Evolutionary conservation across 768 basidiomycete genomes (phyloP), one percentile per base, ranked within the genome.

Genomic region (Lactarius indigo): DNA sequence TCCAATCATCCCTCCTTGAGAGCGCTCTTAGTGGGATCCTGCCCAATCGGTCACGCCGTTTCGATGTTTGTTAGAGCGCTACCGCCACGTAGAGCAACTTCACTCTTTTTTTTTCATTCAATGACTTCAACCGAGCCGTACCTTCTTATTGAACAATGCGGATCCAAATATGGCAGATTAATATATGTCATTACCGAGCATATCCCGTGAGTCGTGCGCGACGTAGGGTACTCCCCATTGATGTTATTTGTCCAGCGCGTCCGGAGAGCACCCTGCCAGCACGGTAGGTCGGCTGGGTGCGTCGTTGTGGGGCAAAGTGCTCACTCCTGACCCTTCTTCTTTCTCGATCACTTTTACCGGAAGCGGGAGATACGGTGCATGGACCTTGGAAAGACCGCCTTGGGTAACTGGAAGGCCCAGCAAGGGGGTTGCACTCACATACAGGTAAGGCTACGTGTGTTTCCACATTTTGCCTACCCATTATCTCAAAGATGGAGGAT

Each of bases 351-450:
- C 15, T 28, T 42, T 37, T 37, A 18, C 41, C 9, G 28, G 37
- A 69, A 79, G 78, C 75, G 78, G 70, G 79, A 80, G 70, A 80
- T 80, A 56, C 74, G 80, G 61, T 80, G 79, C 62, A 80, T 80
- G 80, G 79, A 80, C 71, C 70, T 80, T 44, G 79, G 78, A 17
- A 73, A 62, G n/a, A 78, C 79, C 57, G 78, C 78, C 13, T 72
- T 79, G 1, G 78, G 79, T 63, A 71, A 78, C 55, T 80, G 79
- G 75, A 80, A 79, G 64, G 77, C 77, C 63, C 74, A 68, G 56
- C 79, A 78, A 63, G 78, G 72, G 3, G 79, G 79, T 13, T 79
- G 78, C 66, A 79, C 78, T 4, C 79, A 79, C 56, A 79, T 80
- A 73, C 78, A 79, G 72, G 78, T 78, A 68, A 67, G 26, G 78